phyloP scores from a whole-genome alignment of 345 rosid species.

The Lenwebbia sp. region DNA sequence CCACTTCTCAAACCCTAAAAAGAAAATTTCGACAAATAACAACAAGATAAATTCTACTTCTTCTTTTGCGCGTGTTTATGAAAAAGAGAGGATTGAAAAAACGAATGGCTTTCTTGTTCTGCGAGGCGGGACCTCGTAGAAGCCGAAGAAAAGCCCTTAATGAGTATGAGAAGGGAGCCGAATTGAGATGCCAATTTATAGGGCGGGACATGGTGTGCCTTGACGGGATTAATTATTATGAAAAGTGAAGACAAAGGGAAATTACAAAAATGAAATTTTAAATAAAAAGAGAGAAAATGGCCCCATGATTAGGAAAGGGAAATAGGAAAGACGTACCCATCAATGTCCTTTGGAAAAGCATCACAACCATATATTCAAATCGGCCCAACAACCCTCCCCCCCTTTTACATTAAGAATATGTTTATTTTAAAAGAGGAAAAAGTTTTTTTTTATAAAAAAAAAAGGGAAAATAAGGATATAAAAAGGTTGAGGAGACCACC shows the following conservation, averaged over 20 bases:
- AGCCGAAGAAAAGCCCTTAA: conserved; percentile 12
- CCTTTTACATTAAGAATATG: background rate
- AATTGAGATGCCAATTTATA: conserved; percentile 6
- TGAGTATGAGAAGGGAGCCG: background rate
- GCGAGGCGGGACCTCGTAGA: conserved; percentile 50
- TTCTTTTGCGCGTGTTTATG: background rate
- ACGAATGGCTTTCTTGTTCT: conserved; percentile 25
- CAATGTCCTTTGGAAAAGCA: background rate
- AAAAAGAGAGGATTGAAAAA: background rate
- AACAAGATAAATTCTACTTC: background rate
- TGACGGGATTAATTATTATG: background rate
- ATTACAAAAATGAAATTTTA: background rate
- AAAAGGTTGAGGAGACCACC: no score
- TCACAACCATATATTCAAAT: background rate
- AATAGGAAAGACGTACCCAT: background rate
- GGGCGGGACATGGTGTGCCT: background rate
- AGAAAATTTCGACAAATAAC: background rate
- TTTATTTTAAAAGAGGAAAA: background rate
- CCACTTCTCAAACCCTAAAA: background rate
- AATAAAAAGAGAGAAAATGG: background rate
- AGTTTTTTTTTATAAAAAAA: background rate
- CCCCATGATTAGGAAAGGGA: background rate
- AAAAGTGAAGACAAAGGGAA: background rate
- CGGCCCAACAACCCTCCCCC: conserved; percentile 27
- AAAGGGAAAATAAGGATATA: no score